Conservation (phyloP, 495 filamentous ascomycete species). For the Chaetomium cochliodes region DNA sequence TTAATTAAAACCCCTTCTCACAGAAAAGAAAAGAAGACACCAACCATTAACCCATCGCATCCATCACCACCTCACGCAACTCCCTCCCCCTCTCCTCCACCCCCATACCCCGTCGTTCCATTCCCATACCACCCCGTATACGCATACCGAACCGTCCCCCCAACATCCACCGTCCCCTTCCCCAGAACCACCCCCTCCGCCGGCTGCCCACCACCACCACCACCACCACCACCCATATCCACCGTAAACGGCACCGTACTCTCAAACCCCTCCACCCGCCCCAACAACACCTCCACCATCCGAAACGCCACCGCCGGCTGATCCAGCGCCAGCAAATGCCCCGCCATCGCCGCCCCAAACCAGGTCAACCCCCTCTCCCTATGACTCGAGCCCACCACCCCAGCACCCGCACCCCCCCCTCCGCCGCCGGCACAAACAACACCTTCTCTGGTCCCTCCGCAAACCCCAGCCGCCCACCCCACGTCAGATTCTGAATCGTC, state of each 20-base stretch:
- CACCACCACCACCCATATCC: slow-evolving; percentile 22
- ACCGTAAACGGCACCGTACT: slow-evolving; percentile 35
- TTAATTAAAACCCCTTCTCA: too few species aligned
- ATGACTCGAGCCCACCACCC: slow-evolving; percentile 39
- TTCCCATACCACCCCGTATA: neutral
- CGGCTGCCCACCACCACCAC: slow-evolving; percentile 13
- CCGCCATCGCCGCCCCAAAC: slow-evolving; percentile 35
- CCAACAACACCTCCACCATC: slow-evolving; percentile 41
- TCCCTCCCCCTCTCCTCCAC: neutral
- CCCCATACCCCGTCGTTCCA: neutral
- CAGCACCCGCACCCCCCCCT: slow-evolving; percentile 30
- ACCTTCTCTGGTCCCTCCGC: slow-evolving; percentile 54
- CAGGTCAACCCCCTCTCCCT: slow-evolving; percentile 42
- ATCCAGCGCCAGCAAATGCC: slow-evolving; percentile 40
- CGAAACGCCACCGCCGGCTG: slow-evolving; percentile 40
- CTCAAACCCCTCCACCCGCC: slow-evolving; percentile 36
- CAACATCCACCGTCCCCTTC: slow-evolving; percentile 33
- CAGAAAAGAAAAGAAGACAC: neutral
- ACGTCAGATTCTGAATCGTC: slow-evolving; percentile 84
- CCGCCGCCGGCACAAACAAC: slow-evolving; percentile 60
- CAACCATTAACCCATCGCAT: neutral
- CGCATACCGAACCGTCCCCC: neutral
- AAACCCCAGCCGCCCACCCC: slow-evolving; percentile 72
- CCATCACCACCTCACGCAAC: neutral
- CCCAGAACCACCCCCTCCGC: slow-evolving; percentile 25